Base-by-base conservation (phyloP, 2,329 filamentous ascomycete genomes). In the Aspergillus jensenii region DNA sequence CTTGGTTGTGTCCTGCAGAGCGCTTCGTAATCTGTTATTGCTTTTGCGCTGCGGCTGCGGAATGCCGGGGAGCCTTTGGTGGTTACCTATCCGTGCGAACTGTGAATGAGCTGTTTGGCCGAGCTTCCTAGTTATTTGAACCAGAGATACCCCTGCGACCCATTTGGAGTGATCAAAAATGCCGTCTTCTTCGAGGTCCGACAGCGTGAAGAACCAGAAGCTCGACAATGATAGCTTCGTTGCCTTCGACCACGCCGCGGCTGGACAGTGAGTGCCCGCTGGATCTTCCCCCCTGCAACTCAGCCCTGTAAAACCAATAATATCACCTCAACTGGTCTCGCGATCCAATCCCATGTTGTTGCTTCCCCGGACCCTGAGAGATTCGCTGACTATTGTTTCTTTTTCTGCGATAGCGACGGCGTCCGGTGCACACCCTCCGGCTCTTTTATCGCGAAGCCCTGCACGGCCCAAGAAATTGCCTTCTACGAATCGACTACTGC, bases 381-480 rank as follows among this genome's bases (percentile, higher is more conserved):
- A 12, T 33, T 31, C 6, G 41, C 35, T 54, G 7, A 41, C 40
- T 31, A 57, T 51, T 15, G 15, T 52, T 52, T 55, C 51, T 27
- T 45, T 39, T 21, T 59, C 48, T 37, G 39, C 31, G 15, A 15
- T 33, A 97, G 93, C 78, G 93, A 96, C 65, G 95, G 95, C 63
- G 93, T 96, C 47, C 85, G 96, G 67, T 92, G 89, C 71, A 91
- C 96, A 70, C 81, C 84, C 55, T 87, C 90, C 53, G 95, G 95
- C 71, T 86, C 89, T 62, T 81, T 98, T 35, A 90, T 99, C 72
- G 91, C 97, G 71, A 99, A 99, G 77, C 95, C 95, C 17, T 98
- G 93, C 75, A 96, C 90, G 0, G 78, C 86, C 62, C 82, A 87
- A 62, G 95, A 99, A 78, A 86, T 98, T 67, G 83, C 87, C 45